A percentile compares a stretch with the other conserved stretches of the same genome.
phyloP scores from a whole-genome alignment of 352 stramenopile species.

The Phytophthora pseudosyringae region DNA sequence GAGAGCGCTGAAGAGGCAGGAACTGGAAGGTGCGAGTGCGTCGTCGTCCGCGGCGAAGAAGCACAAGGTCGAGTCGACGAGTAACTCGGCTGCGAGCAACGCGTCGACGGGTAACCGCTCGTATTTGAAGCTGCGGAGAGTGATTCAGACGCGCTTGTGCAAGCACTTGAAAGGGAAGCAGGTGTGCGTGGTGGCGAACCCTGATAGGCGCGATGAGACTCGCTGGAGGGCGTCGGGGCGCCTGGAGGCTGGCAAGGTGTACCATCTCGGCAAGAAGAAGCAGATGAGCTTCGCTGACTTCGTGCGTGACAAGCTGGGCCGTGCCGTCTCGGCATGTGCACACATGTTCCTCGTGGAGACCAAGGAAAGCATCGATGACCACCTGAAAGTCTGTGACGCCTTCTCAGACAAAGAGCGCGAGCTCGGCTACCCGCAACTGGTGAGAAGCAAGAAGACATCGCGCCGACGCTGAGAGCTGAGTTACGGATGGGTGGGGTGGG shows the following conservation, averaged over 20 bases:
- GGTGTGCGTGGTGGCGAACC: slow-evolving; percentile 54
- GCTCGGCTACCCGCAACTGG: slow-evolving; percentile 41
- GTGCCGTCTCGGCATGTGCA: slow-evolving; percentile 59
- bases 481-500: not conserved
- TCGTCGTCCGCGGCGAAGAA: slow-evolving; percentile 12
- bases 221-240: slow-evolving; percentile 54
- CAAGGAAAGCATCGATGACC: slow-evolving; percentile 71
- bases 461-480: slow-evolving; percentile 8
- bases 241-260: slow-evolving; percentile 67
- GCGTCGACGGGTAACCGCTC: slow-evolving; percentile 35
- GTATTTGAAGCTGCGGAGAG: slow-evolving; percentile 64
- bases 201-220: slow-evolving; percentile 13
- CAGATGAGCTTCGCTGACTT: slow-evolving; percentile 69
- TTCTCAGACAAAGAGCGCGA: slow-evolving; percentile 66
- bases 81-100: slow-evolving; percentile 27
- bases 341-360: slow-evolving; percentile 73
- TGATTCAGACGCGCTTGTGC: slow-evolving; percentile 77
- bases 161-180: slow-evolving; percentile 67
- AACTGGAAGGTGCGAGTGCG: slow-evolving; percentile 15
- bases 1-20: slow-evolving; percentile 31
- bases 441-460: slow-evolving; percentile 17
- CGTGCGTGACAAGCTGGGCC: slow-evolving; percentile 51
- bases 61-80: slow-evolving; percentile 22
- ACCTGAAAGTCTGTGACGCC: slow-evolving; percentile 70
- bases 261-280: slow-evolving; percentile 54